Evolutionary conservation across 2,329 filamentous ascomycete species (phyloP), one percentile per base, ranked within the genome.

Genomic region (Aquanectria penicillioides): DNA sequence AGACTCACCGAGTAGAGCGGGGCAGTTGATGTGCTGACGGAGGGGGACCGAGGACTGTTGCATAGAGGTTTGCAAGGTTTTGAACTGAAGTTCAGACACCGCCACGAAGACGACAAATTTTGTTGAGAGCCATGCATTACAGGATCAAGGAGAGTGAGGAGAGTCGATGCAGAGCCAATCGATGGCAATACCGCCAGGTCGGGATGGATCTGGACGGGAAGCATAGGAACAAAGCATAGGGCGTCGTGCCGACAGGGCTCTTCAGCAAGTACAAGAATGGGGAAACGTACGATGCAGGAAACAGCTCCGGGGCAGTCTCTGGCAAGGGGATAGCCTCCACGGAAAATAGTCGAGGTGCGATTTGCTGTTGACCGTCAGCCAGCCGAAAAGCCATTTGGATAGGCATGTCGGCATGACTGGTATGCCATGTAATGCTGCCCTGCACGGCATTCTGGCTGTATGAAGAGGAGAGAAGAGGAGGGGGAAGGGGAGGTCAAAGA

Each of bases 261-360:
- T 38, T 47, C 26, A 41, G 23, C 18, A 26, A 36, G 44, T 11
- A 9, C 15, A 26, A 31, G 25, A 15, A 57, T 57, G 46, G 34
- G 20, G 31, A 61, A 65, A 68, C 67, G 63, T 68, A 69, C 65
- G 61, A 69, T 60, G 33, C 36, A 58, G 53, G 47, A 49, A 29
- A 58, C 12, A 6, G 20, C 36, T 29, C 15, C 28, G 18, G 41
- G 34, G 10, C 23, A 25, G 15, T 28, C 4, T 26, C 6, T 22
- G 18, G 12, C 15, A 13, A 29, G 4, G 25, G 7, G 34, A 18
- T n/a, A n/a, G n/a, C n/a, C n/a, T n/a, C n/a, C n/a, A n/a, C n/a
- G n/a, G n/a, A n/a, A n/a, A n/a, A n/a, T n/a, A n/a, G n/a, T n/a
- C n/a, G n/a, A n/a, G n/a, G n/a, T n/a, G n/a, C n/a, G n/a, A n/a